These are phyloP conservation scores for Candida ponderosae DNA, from an alignment of 805 yeast species.

Conservation along the genomic window DNA sequence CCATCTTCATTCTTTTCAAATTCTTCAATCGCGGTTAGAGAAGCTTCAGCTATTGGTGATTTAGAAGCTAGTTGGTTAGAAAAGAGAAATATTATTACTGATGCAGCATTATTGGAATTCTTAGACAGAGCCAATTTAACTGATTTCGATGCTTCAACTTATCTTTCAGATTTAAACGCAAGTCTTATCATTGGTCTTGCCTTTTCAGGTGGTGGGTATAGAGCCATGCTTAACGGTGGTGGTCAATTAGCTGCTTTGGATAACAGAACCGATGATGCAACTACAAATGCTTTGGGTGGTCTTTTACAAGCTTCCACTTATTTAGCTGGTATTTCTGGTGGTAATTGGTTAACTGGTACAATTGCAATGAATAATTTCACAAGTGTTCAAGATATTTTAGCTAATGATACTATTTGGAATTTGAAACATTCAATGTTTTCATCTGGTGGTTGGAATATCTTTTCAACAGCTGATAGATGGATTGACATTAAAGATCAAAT, in stretches of 20 bases:
- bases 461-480: constrained; percentile 46
- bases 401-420: constrained; percentile 56
- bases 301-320: constrained; percentile 63
- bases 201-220: constrained; percentile 81
- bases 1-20: constrained; percentile 22
- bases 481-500: constrained; percentile 45
- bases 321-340: constrained; percentile 74
- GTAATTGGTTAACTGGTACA: constrained; percentile 72
- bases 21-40: constrained; percentile 25
- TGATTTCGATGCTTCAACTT: constrained; percentile 34
- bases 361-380: constrained; percentile 67
- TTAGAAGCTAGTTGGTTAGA: constrained; percentile 47
- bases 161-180: constrained; percentile 44
- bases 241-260: constrained; percentile 77
- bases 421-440: constrained; percentile 50
- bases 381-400: constrained; percentile 50
- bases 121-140: constrained; percentile 39
- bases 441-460: constrained; percentile 55
- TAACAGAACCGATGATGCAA: constrained; percentile 51
- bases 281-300: constrained; percentile 59
- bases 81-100: constrained; percentile 24
- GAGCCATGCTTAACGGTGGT: constrained; percentile 84
- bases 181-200: constrained; percentile 52
- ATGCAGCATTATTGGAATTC: constrained; percentile 20
- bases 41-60: constrained; percentile 37